Evolutionary conservation across 1,139 yeast genomes (phyloP).

Genomic region (Lodderomyces pseudojiufengensis): DNA sequence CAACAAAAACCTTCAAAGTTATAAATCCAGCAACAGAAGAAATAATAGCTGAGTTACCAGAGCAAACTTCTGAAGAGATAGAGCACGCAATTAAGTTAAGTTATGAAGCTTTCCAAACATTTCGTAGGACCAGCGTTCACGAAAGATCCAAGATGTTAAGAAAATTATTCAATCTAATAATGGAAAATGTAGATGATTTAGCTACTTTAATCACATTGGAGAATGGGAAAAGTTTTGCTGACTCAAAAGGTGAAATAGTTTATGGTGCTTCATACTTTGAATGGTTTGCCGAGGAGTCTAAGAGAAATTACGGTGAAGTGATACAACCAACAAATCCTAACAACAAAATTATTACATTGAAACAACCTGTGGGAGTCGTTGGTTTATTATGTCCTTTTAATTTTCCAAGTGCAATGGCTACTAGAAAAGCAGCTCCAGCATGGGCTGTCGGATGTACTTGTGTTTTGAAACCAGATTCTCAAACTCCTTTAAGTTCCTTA

Average conservation of each 20-base stretch:
- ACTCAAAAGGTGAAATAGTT: slow-evolving; percentile 40
- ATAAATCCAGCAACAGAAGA: slow-evolving; percentile 72
- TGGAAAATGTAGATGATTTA: slow-evolving; percentile 40
- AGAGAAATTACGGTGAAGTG: slow-evolving; percentile 38
- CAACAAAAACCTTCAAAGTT: slow-evolving; percentile 59
- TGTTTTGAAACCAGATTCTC: slow-evolving; percentile 44
- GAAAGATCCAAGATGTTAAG: slow-evolving; percentile 66
- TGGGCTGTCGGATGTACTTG: slow-evolving; percentile 50
- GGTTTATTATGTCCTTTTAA: slow-evolving; percentile 49
- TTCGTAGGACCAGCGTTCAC: slow-evolving; percentile 57
- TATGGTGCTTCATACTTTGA: slow-evolving; percentile 45
- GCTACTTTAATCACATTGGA: slow-evolving; percentile 43
- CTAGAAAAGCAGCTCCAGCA: slow-evolving; percentile 47
- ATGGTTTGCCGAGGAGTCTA: slow-evolving; percentile 45
- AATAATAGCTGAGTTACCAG: slow-evolving; percentile 53
- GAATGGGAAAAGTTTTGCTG: slow-evolving; percentile 41
- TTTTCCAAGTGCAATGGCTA: slow-evolving; percentile 49
- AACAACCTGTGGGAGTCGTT: slow-evolving; percentile 48
- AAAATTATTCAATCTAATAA: slow-evolving; percentile 45
- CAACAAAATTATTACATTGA: slow-evolving; percentile 38
- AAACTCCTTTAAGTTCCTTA: slow-evolving; percentile 43
- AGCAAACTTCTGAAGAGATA: slow-evolving; percentile 52
- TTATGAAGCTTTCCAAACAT: slow-evolving; percentile 53
- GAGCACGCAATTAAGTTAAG: slow-evolving; percentile 64
- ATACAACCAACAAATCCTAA: slow-evolving; percentile 38